These are phyloP conservation scores for Aspergillus homomorphus DNA, from an alignment of 495 filamentous ascomycete species.

Conservation along the genomic window DNA sequence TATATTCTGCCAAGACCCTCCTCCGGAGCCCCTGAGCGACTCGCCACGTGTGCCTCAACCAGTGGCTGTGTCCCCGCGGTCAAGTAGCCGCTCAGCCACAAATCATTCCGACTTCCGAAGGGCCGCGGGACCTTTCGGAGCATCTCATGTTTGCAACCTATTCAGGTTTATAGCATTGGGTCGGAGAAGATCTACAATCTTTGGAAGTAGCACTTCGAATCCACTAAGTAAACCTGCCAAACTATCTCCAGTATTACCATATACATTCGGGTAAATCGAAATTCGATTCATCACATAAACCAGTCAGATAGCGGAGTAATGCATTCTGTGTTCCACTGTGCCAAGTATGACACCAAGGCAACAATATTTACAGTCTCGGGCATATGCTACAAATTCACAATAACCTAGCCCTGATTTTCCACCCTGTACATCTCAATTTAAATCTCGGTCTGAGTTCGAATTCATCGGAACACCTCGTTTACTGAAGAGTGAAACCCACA, in stretches of 20 bases:
- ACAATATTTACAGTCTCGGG: conserved; percentile 1
- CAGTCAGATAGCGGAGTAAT: background rate
- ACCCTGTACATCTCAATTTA: background rate
- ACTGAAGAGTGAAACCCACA: background rate
- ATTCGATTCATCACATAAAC: background rate
- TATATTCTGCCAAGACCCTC: background rate
- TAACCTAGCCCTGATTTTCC: no score
- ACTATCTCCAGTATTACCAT: background rate
- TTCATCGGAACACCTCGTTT: background rate
- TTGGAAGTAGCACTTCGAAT: no score
- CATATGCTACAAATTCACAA: background rate
- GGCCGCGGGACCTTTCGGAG: background rate
- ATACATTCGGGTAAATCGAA: no score
- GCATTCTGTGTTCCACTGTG: background rate
- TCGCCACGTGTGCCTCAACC: conserved; percentile 21
- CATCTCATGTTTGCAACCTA: no score
- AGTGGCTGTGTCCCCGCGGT: conserved; percentile 20
- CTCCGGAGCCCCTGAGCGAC: background rate
- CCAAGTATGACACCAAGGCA: background rate
- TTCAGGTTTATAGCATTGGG: no score
- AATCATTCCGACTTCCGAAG: background rate
- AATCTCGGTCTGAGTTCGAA: background rate
- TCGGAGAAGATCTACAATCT: no score
- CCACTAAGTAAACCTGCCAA: no score
- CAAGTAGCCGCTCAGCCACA: conserved; percentile 5